phyloP scores from a whole-genome alignment of 441 rosid species.

The Corymbia citriodora region DNA sequence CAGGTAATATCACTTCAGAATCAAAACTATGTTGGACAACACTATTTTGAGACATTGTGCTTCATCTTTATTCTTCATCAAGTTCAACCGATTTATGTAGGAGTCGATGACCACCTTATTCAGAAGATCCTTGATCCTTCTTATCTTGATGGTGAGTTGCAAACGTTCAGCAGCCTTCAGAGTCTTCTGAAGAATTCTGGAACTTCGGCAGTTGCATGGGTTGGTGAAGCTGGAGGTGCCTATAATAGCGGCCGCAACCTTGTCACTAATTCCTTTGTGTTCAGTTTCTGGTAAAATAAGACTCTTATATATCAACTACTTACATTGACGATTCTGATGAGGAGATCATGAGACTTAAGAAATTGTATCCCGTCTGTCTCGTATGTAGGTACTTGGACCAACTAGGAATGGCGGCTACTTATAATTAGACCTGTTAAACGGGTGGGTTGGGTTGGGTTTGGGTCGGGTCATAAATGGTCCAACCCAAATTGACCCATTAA shows the following conservation, averaged over 20 bases:
- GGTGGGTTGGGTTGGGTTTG: no score
- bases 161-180: background rate
- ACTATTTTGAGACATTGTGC: background rate
- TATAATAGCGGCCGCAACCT: background rate
- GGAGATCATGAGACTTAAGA: background rate
- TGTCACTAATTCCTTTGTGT: background rate
- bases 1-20: background rate
- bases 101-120: background rate
- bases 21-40: background rate
- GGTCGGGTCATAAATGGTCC: no score
- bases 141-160: background rate
- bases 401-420: background rate
- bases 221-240: background rate
- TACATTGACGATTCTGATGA: background rate
- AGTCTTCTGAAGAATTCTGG: background rate
- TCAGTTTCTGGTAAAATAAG: background rate
- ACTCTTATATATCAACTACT: background rate
- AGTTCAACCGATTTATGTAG: background rate
- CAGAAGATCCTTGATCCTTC: background rate
- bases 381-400: background rate
- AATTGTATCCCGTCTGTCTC: background rate
- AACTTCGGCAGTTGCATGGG: background rate
- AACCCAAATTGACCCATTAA: no score
- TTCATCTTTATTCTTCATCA: background rate
- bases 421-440: no score